Conservation (phyloP, 1,139 yeast species). For the Yamadazyma triangularis region DNA sequence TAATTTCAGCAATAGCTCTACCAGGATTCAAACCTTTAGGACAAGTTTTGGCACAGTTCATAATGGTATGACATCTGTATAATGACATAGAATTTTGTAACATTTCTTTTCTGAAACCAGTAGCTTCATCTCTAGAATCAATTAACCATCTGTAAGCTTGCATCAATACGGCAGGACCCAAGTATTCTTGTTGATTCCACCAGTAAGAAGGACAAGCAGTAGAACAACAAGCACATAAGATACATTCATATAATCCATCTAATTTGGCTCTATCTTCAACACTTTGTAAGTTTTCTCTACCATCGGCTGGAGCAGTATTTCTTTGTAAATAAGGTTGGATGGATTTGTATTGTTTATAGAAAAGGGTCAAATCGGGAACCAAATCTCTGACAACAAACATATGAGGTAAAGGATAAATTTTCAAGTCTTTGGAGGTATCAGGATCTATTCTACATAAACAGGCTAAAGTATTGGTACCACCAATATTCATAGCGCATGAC, state of each 20-base stretch:
- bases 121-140: conserved; percentile 94
- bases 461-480: conserved; percentile 95
- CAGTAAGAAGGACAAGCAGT: conserved; percentile 99
- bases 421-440: conserved; percentile 67
- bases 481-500: conserved; percentile 99
- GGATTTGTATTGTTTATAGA: conserved; percentile 97
- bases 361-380: conserved; percentile 96
- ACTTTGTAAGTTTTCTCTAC: conserved; percentile 89
- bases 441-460: conserved; percentile 92
- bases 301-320: conserved; percentile 75
- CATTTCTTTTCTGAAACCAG: conserved; percentile 76
- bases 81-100: conserved; percentile 95
- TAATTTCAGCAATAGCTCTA: conserved; percentile 93
- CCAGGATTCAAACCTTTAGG: conserved; percentile 99
- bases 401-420: conserved; percentile 96
- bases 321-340: conserved; percentile 96
- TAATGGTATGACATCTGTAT: conserved; percentile 98
- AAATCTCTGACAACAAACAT: conserved; percentile 96
- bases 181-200: conserved; percentile 99
- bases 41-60: conserved; percentile 98
- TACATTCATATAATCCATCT: conserved; percentile 97
- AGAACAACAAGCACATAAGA: conserved; percentile 97
- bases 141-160: conserved; percentile 99
- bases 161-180: conserved; percentile 98
- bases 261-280: conserved; percentile 93